Evolutionary conservation across 2,329 filamentous ascomycete genomes (phyloP).

Genomic region (Microcyclosporella mali): DNA sequence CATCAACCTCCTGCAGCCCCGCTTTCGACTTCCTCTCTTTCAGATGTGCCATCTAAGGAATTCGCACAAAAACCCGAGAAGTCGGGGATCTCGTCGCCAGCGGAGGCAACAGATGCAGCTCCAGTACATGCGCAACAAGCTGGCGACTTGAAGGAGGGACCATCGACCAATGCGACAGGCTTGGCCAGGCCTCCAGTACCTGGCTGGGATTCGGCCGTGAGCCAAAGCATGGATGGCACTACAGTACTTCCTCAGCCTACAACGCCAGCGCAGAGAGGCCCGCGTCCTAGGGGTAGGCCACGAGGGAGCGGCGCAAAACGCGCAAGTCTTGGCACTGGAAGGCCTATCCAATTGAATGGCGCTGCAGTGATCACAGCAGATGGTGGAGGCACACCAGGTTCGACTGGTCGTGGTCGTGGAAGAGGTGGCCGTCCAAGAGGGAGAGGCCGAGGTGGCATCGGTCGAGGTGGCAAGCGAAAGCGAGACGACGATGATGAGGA

Average conservation of each 20-base stretch:
- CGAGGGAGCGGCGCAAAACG: not conserved
- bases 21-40: slow-evolving; percentile 11
- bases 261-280: not conserved
- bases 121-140: slow-evolving; percentile 30
- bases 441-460: slow-evolving; percentile 35
- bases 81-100: not conserved
- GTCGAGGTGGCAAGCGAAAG: slow-evolving; percentile 31
- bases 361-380: not conserved
- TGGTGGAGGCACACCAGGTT: slow-evolving; percentile 1
- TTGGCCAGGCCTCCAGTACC: slow-evolving; percentile 31
- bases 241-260: not conserved
- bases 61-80: not conserved
- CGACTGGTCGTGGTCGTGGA: slow-evolving; percentile 24
- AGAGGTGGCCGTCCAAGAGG: slow-evolving; percentile 28
- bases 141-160: slow-evolving; percentile 34
- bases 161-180: slow-evolving; percentile 32
- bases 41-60: slow-evolving; percentile 7
- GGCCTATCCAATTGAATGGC: not conserved
- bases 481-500: slow-evolving; percentile 36
- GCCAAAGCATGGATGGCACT: not conserved
- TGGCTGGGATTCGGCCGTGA: slow-evolving; percentile 36
- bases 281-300: not conserved
- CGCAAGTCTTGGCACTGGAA: not conserved
- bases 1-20: slow-evolving; percentile 2
- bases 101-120: not conserved